A percentile compares a stretch with the other conserved stretches of the same genome.
These are phyloP conservation scores for Lunularia cruciata DNA, from an alignment of 225 moss, liverwort and hornwort genomes.

Conservation along the genomic window DNA sequence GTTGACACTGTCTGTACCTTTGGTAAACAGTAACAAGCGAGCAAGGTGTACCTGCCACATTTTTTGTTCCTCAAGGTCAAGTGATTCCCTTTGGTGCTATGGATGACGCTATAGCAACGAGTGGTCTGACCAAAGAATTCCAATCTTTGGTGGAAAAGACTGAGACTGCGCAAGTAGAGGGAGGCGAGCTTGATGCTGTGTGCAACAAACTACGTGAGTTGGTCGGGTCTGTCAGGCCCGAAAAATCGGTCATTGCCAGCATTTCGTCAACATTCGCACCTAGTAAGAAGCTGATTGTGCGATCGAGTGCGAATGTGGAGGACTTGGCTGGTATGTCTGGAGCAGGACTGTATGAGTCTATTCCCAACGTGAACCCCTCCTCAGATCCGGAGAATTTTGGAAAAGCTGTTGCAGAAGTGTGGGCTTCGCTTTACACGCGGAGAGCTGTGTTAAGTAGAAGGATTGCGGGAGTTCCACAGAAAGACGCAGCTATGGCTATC, in stretches of 20 bases:
- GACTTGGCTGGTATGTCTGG: slow-evolving; percentile 96
- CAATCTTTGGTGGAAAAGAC: slow-evolving; percentile 58
- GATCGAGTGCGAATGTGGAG: slow-evolving; percentile 96
- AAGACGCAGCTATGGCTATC: slow-evolving; percentile 85
- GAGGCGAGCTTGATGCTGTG: slow-evolving; percentile 69
- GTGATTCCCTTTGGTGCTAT: slow-evolving; percentile 93
- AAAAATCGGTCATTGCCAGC: slow-evolving; percentile 41
- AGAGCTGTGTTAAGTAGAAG: slow-evolving; percentile 84
- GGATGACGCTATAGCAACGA: slow-evolving; percentile 72
- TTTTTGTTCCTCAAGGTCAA: slow-evolving; percentile 68
- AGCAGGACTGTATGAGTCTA: slow-evolving; percentile 89
- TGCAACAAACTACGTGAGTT: slow-evolving; percentile 75
- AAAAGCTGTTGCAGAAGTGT: slow-evolving; percentile 86
- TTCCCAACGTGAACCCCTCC: slow-evolving; percentile 74
- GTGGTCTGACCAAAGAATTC: slow-evolving; percentile 43
- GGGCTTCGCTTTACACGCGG: slow-evolving; percentile 89
- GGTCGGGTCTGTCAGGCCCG: slow-evolving; percentile 59
- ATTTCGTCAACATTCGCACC: slow-evolving; percentile 48
- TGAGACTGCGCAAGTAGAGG: slow-evolving; percentile 70
- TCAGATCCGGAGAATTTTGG: slow-evolving; percentile 73
- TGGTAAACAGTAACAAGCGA: slow-evolving; percentile 46
- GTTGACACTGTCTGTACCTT: not conserved
- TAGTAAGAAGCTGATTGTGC: slow-evolving; percentile 64
- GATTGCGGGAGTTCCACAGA: slow-evolving; percentile 72
- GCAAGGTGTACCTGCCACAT: slow-evolving; percentile 65